Evolutionary conservation across 306 rosid species (phyloP).

Genomic region (Cucurbita moschata): DNA sequence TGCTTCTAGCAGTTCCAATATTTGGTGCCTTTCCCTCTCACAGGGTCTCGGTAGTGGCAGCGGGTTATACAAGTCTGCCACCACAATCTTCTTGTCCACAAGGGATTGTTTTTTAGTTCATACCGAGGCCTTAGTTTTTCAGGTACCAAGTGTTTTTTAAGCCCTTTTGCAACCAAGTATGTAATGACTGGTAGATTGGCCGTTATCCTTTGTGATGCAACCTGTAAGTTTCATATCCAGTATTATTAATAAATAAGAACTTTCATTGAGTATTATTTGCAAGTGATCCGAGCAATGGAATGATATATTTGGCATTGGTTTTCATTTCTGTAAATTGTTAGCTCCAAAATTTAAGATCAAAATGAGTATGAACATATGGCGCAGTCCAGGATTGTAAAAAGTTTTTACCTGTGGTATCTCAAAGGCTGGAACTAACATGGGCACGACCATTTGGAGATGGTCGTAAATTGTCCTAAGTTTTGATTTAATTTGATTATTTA

Average conservation of each 20-base stretch:
- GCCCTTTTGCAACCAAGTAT: slow-evolving; percentile 25
- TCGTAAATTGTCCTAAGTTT: too few relatives aligned
- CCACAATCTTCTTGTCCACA: slow-evolving; percentile 23
- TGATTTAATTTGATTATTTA: too few relatives aligned
- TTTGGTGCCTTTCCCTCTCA: slow-evolving; percentile 33
- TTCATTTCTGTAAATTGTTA: not conserved
- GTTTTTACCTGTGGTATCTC: not conserved
- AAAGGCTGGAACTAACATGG: too few relatives aligned
- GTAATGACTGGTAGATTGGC: slow-evolving; percentile 7
- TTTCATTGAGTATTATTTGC: not conserved
- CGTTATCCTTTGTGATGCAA: slow-evolving; percentile 41
- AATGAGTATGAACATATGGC: too few relatives aligned
- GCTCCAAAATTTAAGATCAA: too few relatives aligned
- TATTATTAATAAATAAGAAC: not conserved
- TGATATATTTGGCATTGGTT: not conserved
- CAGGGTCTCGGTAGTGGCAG: slow-evolving; percentile 75
- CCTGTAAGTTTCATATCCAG: slow-evolving; percentile 6
- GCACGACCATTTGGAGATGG: too few relatives aligned
- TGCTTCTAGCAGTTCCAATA: slow-evolving; percentile 37
- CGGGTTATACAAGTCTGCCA: slow-evolving; percentile 28
- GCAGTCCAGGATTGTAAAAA: not conserved
- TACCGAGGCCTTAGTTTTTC: slow-evolving; percentile 39
- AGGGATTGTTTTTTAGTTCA: slow-evolving; percentile 33
- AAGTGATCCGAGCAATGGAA: not conserved
- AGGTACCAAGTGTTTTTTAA: slow-evolving; percentile 32